These are phyloP conservation scores for Dactylellina leptospora DNA, from an alignment of 2,329 filamentous ascomycete genomes.

Conservation along the genomic window DNA sequence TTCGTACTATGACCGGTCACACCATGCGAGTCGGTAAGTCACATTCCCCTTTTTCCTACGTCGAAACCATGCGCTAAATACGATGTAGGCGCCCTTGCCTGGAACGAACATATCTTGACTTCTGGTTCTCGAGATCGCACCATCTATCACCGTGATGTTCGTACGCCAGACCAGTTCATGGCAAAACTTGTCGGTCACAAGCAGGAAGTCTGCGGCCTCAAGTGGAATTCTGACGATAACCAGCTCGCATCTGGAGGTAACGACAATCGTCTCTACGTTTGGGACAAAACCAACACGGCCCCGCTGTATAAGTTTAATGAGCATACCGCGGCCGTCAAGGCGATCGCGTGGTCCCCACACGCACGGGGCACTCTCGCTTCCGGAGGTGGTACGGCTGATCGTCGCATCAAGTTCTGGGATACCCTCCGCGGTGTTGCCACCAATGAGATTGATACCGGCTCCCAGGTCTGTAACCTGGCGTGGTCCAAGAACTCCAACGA, in stretches of 20 bases:
- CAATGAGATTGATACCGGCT: slow-evolving; percentile 93
- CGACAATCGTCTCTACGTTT: slow-evolving; percentile 98
- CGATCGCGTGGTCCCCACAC: slow-evolving; percentile 97
- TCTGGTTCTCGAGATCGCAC: slow-evolving; percentile 92
- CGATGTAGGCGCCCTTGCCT: slow-evolving; percentile 73
- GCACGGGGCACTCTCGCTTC: slow-evolving; percentile 93
- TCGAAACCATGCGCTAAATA: slow-evolving; percentile 2
- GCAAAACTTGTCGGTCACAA: slow-evolving; percentile 91
- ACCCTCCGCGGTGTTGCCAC: slow-evolving; percentile 81
- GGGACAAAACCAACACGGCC: slow-evolving; percentile 93
- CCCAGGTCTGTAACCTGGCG: slow-evolving; percentile 96
- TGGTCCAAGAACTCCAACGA: slow-evolving; percentile 99
- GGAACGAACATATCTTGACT: slow-evolving; percentile 97
- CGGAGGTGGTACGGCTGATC: slow-evolving; percentile 92
- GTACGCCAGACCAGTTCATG: slow-evolving; percentile 88
- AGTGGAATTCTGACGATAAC: slow-evolving; percentile 96
- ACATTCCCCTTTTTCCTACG: neutral
- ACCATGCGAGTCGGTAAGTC: slow-evolving; percentile 80
- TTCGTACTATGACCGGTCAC: slow-evolving; percentile 97
- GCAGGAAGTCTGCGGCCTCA: slow-evolving; percentile 94
- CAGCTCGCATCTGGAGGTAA: slow-evolving; percentile 96
- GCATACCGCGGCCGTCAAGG: slow-evolving; percentile 95
- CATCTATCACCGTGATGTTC: slow-evolving; percentile 95
- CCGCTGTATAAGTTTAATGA: slow-evolving; percentile 94
- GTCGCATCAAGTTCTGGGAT: slow-evolving; percentile 98